Evolutionary conservation across 192 early-diverging fungal species (phyloP), one percentile per base, ranked within the genome.

Genomic region (Hyaloraphidium curvatum): DNA sequence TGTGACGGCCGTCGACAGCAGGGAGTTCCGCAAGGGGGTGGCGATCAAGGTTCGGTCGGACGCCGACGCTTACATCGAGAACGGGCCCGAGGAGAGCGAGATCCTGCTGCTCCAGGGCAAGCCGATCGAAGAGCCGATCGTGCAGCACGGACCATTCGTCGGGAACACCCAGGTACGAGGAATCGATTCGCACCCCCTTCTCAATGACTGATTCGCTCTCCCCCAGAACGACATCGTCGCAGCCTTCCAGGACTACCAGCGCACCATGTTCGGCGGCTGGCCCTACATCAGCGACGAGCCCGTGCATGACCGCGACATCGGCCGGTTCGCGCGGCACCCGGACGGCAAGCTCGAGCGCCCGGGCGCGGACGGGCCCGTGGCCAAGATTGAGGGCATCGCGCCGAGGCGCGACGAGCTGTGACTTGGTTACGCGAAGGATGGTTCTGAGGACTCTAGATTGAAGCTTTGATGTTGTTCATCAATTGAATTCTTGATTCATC

Each of bases 121-220:
- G 41, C 74, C 74, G 1, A 56, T 77, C 23, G 60, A 53, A 33
- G 75, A 76, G 51, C 74, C 72, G 2, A 61, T 79, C 27, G 63
- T 68, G 0, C 69, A 72, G 50, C 68, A 73, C 37, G 78, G 78
- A 1, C 80, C 80, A 0, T 82, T 82, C 64, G 78, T 82, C 17
- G 73, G 76, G 78, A 81, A 81, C 59, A 63, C 62, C 3, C 59
- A 62, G 30, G 14, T 14, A 21, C n/a, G 33, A n/a, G 33, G 33
- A 7, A 37, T 11, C 7, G 9, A 37, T 37, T 37, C n/a, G n/a
- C 33, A 37, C n/a, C n/a, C 33, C 33, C 9, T 37, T 37, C 33
- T 37, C 7, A 37, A 37, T 13, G 11, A 17, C 17, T 37, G 11
- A 37, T 37, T 11, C 17, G 11, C 35, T 37, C 35, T 37, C 35